These are phyloP conservation scores for Larix kaempferi DNA, from an alignment of 75 land plant genomes.

Conservation along the genomic window DNA sequence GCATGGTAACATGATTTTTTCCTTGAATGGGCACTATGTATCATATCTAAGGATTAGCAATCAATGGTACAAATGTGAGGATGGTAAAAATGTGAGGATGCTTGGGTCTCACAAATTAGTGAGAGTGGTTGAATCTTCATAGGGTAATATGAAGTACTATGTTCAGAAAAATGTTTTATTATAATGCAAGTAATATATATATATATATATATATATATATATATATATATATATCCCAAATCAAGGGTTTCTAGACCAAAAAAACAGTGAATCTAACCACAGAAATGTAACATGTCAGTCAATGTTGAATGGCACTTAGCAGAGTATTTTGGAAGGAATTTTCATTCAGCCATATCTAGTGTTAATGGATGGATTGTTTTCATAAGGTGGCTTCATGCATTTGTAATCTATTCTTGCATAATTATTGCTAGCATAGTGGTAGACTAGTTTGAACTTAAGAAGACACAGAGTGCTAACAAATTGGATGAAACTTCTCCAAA, in stretches of 20 bases:
- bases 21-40: slow-evolving; percentile 68
- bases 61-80: slow-evolving; percentile 90
- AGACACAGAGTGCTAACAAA: no score
- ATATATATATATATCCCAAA: slow-evolving; percentile 7
- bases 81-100: slow-evolving; percentile 92
- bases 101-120: slow-evolving; percentile 74
- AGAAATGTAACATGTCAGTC: neutral
- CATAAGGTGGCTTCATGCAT: no score
- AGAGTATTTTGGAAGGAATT: neutral
- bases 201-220: no score
- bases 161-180: slow-evolving; percentile 50
- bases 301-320: neutral
- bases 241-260: neutral
- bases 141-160: slow-evolving; percentile 80
- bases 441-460: no score
- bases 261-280: neutral
- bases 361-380: neutral
- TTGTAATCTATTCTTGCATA: no score
- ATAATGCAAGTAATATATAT: slow-evolving; percentile 36
- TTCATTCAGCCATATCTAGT: neutral
- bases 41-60: slow-evolving; percentile 56
- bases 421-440: no score
- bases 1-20: slow-evolving; percentile 67
- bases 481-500: no score
- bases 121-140: slow-evolving; percentile 71